Conservation (phyloP, 352 stramenopile genomes). For the Pythium phragmiticola region DNA sequence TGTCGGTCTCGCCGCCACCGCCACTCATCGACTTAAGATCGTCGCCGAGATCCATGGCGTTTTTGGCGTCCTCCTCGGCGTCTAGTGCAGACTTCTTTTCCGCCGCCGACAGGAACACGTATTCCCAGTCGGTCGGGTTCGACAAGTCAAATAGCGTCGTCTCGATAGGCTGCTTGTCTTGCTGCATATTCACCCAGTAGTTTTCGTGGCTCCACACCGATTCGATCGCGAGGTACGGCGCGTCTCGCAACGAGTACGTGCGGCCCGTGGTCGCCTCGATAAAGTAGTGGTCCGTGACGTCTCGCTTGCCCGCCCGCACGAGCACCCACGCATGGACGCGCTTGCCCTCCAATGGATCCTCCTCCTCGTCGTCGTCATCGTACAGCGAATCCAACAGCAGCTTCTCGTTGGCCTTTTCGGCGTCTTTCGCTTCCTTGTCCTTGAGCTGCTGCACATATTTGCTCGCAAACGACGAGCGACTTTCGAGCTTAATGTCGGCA, state of each 20-base stretch:
- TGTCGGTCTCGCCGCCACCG: constrained; percentile 42
- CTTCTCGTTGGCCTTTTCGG: constrained; percentile 38
- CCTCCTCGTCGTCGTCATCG: constrained; percentile 66
- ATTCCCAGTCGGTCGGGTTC: constrained; percentile 90
- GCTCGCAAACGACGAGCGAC: constrained; percentile 62
- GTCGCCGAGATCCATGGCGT: constrained; percentile 47
- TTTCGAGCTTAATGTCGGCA: constrained; percentile 41
- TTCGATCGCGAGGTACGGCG: constrained; percentile 88
- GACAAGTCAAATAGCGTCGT: constrained; percentile 81
- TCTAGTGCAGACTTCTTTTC: constrained; percentile 64
- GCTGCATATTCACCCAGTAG: constrained; percentile 95
- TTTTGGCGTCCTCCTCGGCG: constrained; percentile 46
- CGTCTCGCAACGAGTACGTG: constrained; percentile 71
- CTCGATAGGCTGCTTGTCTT: constrained; percentile 43
- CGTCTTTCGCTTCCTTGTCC: constrained; percentile 44
- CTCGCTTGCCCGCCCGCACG: constrained; percentile 88
- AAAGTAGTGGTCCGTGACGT: constrained; percentile 84
- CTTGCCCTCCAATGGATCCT: constrained; percentile 68
- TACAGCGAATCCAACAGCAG: constrained; percentile 45
- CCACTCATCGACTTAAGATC: constrained; percentile 55
- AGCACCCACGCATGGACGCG: constrained; percentile 92
- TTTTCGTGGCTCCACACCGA: constrained; percentile 94
- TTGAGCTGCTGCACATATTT: constrained; percentile 63
- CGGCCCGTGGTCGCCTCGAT: constrained; percentile 92
- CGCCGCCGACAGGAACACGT: constrained; percentile 83